Base-by-base conservation (phyloP, 805 yeast genomes). In the Myxozyma monticola region DNA sequence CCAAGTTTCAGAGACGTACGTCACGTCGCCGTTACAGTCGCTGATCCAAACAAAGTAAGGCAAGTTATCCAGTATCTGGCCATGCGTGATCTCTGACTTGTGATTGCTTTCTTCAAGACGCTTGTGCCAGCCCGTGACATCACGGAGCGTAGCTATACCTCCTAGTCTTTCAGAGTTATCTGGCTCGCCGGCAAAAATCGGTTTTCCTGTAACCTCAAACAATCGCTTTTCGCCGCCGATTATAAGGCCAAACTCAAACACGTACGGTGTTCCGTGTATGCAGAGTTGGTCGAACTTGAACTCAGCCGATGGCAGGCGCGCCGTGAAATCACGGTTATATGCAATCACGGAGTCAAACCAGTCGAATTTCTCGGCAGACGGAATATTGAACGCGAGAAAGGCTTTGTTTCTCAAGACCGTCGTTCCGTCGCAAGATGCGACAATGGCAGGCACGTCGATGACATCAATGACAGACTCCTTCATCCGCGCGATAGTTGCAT, bases 371-470 rank as follows among this genome's bases (percentile, higher is more conserved):
- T 30, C 46, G 15, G 22, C 28, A 9, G 22, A 20, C 9, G 15
- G 31, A 15, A 37, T 29, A 8, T 37, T 29, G 25, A 31, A 17
- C 1, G 35, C 34, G 15, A 36, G 37, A n/a, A 39, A 34, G 3
- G 44, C 44, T 9, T 30, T n/a, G 37, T 45, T 45, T 31, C 20
- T 31, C 12, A 39, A 18, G 6, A 34, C 34, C 10, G 38, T n/a
- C 15, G 26, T 37, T 2, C 49, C 49, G 7, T 20, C 28, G 4
- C 12, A 30, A 9, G 49, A 38, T 12, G 45, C 37, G 3, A 45
- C 38, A 12, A 38, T 30, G 9, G 38, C 49, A 6, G 49, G 49
- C 18, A 45, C 29, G 14, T 45, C 49, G n/a, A 45, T 38, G 2
- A 45, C 24, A 22, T 45, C 49, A 8, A 45, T 21, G 24, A 45